Evolutionary conservation across 306 rosid genomes (phyloP).

Genomic region (Ceratonia siliqua): DNA sequence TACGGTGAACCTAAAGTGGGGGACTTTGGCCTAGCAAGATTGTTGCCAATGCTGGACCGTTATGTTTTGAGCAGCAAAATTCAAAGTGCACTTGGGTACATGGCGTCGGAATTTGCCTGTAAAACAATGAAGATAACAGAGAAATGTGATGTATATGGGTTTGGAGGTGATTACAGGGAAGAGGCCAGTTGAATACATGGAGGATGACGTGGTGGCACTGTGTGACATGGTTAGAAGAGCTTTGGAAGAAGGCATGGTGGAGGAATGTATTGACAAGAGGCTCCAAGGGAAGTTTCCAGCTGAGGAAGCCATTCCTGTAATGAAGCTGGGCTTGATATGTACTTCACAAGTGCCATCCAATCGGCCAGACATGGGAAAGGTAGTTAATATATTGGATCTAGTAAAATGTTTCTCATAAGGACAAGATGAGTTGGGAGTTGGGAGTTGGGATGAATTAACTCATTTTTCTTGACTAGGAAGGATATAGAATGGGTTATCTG

Average conservation of each 20-base stretch:
- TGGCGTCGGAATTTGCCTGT: conserved; percentile 99
- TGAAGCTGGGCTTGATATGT: conserved; percentile 91
- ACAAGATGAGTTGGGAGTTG: conserved; percentile 90
- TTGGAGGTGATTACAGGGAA: conserved; percentile 90
- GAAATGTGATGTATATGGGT: conserved; percentile 92
- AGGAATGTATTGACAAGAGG: conserved; percentile 82
- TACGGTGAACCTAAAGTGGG: conserved; percentile 90
- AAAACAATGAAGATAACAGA: conserved; percentile 91
- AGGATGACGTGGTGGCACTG: conserved; percentile 96
- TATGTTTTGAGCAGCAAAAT: conserved; percentile 97
- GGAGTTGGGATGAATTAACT: conserved; percentile 55
- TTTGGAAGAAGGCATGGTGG: conserved; percentile 90
- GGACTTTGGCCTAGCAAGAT: conserved; percentile 89
- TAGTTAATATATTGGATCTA: conserved; percentile 92
- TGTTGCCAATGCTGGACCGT: conserved; percentile 95
- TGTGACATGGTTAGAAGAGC: conserved; percentile 97
- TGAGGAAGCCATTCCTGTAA: conserved; percentile 91
- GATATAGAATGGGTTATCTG: conserved; percentile 59
- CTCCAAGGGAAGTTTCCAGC: conserved; percentile 85
- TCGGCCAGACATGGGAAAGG: conserved; percentile 98
- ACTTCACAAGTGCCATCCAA: conserved; percentile 98
- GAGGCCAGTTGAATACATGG: conserved; percentile 98
- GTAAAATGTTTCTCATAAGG: conserved; percentile 94
- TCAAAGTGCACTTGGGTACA: conserved; percentile 96
- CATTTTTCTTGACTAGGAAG: conserved; percentile 37